Evolutionary conservation across 352 stramenopile genomes (phyloP), one percentile per base, ranked within the genome.

Genomic region (Lagenidium giganteum): DNA sequence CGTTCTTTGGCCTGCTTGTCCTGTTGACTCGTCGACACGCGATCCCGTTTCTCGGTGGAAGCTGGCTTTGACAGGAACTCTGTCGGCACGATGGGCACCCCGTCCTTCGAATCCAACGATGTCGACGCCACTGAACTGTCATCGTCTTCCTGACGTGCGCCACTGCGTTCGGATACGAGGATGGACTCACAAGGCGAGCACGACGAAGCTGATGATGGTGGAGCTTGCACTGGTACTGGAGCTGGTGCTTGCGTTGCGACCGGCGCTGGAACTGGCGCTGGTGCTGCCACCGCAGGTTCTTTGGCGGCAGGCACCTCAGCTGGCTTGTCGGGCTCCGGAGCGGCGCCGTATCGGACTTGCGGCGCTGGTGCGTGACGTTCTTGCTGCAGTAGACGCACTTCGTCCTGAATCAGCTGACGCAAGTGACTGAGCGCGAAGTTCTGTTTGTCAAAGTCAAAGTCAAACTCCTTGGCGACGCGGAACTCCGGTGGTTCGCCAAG

Each of bases 391-490:
- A 86, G 38, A 39, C 76, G 68, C 22, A 93, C 77, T 47, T 93
- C 81, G 22, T 74, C 76, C 12, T 91, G 78, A 46, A 93, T 91
- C 3, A 93, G 55, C 33, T 68, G 66, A 26, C 81, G 71, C 29
- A 93, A 45, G 30, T 82, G 67, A 5, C 24, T 25, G 28, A 93
- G 54, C 11, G 70, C 42, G 42, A 80, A 81, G 17, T 88, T 69
- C 3, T 85, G 64, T 16, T 86, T 71, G 52, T 93, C 81, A 55
- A 93, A 91, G 28, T 89, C 81, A 47, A 93, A 93, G 59, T 90
- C 78, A 41, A 90, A 89, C 16, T 66, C 55, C 16, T 75, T 72
- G 13, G 71, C 62, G 3, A 90, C 73, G 8, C 71, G 50, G 47
- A 88, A 92, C 42, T 64, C 66, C 9, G 71, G 66, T 4, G 80